Base-by-base conservation (phyloP, 805 yeast species). In the Blastobotrys americana region DNA sequence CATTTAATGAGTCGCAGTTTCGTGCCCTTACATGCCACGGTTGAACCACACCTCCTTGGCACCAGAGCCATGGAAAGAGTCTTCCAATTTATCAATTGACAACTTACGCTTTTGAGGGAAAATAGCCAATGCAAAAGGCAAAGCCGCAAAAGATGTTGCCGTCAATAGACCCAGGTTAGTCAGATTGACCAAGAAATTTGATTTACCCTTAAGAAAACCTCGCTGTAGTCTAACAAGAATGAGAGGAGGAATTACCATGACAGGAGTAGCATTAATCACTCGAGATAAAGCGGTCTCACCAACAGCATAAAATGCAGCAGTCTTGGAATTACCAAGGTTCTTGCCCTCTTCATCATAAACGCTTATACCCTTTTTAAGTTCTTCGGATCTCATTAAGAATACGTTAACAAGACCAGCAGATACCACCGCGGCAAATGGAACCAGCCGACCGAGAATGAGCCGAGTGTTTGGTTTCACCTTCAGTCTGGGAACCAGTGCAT, bases 341-440 rank as follows among this genome's bases (percentile, higher is more conserved):
- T 63, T 60, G 46, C 59, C 57, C n/a, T 64, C 55, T 6, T 54
- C 48, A 44, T 67, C 69, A 41, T 48, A 63, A 31, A 50, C 81
- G 4, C 67, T 48, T 45, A 68, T 68, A 16, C 72, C 72, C 42
- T 56, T 83, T 55, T 78, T 79, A 59, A 93, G 80, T 66, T 93
- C 99, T 64, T 89, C 94, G 46, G 90, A 78, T 68, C 99, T 79
- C 98, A 93, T 93, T 48, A 94, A 73, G 58, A 86, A 87, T n/a
- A 93, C 96, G 55, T 93, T 93, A 34, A 88, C 95, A 27, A 93
- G 72, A 60, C 98, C 97, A 1, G 99, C 99, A 42, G 93, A 80
- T 1, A 89, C 97, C 28, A 93, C 99, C 1, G 99, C 99, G 0
- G 97, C 97, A 69, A 93, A 93, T 4, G 99, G 99, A 9, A 93